Evolutionary conservation across 2,329 filamentous ascomycete species (phyloP).

Genomic region (Achaetomium macrosporum): DNA sequence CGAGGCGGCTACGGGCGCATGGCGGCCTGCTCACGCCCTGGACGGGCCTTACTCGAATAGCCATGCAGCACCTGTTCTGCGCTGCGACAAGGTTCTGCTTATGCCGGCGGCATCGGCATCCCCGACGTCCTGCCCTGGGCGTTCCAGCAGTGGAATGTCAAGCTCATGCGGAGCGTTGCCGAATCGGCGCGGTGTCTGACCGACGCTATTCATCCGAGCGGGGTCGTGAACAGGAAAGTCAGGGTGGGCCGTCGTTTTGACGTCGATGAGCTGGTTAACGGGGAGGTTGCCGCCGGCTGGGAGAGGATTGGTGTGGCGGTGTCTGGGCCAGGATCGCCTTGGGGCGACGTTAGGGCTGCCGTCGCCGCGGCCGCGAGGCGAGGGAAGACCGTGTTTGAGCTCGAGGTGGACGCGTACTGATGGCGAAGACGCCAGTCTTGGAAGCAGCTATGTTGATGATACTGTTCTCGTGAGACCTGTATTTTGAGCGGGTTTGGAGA

Average conservation of each 20-base stretch:
- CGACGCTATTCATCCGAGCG: slow-evolving; percentile 17
- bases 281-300: slow-evolving; percentile 29
- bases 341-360: slow-evolving; percentile 34
- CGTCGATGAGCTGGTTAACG: slow-evolving; percentile 27
- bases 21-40: slow-evolving; percentile 30
- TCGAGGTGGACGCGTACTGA: slow-evolving; percentile 21
- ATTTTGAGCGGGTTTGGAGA: too few species aligned
- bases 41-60: slow-evolving; percentile 36
- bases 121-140: slow-evolving; percentile 37
- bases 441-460: too few species aligned
- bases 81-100: slow-evolving; percentile 35
- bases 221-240: slow-evolving; percentile 31
- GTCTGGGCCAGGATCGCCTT: slow-evolving; percentile 36
- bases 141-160: slow-evolving; percentile 30
- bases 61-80: slow-evolving; percentile 24
- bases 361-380: slow-evolving; percentile 22
- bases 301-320: slow-evolving; percentile 34
- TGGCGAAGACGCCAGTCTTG: not conserved
- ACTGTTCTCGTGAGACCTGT: too few species aligned
- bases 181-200: slow-evolving; percentile 25
- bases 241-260: slow-evolving; percentile 32
- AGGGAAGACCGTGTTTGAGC: slow-evolving; percentile 12
- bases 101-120: slow-evolving; percentile 46
- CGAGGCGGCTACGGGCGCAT: slow-evolving; percentile 26
- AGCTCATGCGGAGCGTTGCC: slow-evolving; percentile 35